Evolutionary conservation across 202 grass and related monocot species (phyloP), one percentile per base, ranked within the genome.

Genomic region (Schoenoplectus tabernaemontani): DNA sequence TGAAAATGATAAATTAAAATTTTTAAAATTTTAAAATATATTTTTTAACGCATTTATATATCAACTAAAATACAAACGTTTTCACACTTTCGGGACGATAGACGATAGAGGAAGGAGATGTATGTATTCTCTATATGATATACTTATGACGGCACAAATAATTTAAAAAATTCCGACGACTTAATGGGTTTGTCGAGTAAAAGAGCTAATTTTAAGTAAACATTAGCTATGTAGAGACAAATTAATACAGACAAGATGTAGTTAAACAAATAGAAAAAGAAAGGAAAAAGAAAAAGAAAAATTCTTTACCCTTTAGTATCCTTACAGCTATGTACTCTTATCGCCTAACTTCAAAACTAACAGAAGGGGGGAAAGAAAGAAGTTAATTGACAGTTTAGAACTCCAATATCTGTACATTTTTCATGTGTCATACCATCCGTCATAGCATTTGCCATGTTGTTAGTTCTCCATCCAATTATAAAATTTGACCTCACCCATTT

Each of bases 311-410:
- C 70, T 54, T 53, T 48, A 80, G 23, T 47, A 80, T 80, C 78
- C 78, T 80, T 63, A 65, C 78, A 80, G n/a, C 78, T 80, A 80
- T 80, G 37, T 80, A 80, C 78, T 50, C 59, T 65, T 80, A 80
- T 80, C 36, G 39, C 58, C 75, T 80, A 79, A 80, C 78, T 80
- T 57, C 26, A 60, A 53, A 80, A 64, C 78, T 80, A 80, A 34
- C 59, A 63, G n/a, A n/a, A n/a, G n/a, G 30, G 0, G 10, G 28
- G 12, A 51, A 51, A 36, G 20, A 51, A 63, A 47, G 63, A 58
- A 37, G 19, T 7, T 32, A 64, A 62, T 36, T 47, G 53, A 64
- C 57, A 80, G 41, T 64, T 65, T 28, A 64, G 5, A 22, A 50
- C 36, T 78, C 57, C 38, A 65, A 48, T 72, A 80, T 80, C 78